These are phyloP conservation scores for Aspergillus panamensis DNA, from an alignment of 495 filamentous ascomycete species.

Conservation along the genomic window DNA sequence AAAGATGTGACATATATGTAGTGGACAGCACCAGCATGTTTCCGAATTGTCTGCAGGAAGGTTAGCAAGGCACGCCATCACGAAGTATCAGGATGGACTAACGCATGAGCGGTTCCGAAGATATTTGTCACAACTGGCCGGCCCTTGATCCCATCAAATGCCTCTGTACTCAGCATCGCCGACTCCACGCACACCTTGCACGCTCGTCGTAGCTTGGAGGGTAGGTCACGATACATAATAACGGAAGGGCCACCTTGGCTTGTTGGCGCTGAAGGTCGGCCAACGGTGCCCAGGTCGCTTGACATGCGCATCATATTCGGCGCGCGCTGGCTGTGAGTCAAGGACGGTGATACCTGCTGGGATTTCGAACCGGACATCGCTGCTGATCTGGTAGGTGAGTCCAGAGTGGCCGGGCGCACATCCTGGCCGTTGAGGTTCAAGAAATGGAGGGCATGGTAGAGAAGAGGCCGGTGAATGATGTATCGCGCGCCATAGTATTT, in stretches of 20 bases:
- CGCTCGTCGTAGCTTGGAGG: slow-evolving; percentile 46
- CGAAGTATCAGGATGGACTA: slow-evolving; percentile 14
- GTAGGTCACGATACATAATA: slow-evolving; percentile 26
- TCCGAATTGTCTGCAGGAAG: slow-evolving; percentile 76
- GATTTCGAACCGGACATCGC: slow-evolving; percentile 28
- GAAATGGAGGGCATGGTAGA: slow-evolving; percentile 60
- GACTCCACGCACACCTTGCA: slow-evolving; percentile 62
- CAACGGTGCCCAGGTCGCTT: slow-evolving; percentile 35
- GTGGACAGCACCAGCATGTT: slow-evolving; percentile 88
- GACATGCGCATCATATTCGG: slow-evolving; percentile 33
- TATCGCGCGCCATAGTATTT: slow-evolving; percentile 93
- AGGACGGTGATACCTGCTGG: slow-evolving; percentile 32
- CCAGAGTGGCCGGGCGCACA: slow-evolving; percentile 26
- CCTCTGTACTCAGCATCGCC: slow-evolving; percentile 77
- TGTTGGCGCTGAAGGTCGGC: neutral
- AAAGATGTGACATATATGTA: slow-evolving; percentile 60
- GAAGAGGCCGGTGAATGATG: slow-evolving; percentile 81
- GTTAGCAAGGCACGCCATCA: slow-evolving; percentile 1
- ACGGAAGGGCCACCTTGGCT: neutral
- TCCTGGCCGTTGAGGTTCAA: slow-evolving; percentile 20
- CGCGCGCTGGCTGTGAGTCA: slow-evolving; percentile 26
- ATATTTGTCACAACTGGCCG: slow-evolving; percentile 88
- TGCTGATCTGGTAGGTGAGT: slow-evolving; percentile 30
- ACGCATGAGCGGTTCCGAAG: slow-evolving; percentile 95
- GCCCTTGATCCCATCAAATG: slow-evolving; percentile 69